Evolutionary conservation across 768 basidiomycete genomes (phyloP).

Genomic region (Lepiota subincarnata): DNA sequence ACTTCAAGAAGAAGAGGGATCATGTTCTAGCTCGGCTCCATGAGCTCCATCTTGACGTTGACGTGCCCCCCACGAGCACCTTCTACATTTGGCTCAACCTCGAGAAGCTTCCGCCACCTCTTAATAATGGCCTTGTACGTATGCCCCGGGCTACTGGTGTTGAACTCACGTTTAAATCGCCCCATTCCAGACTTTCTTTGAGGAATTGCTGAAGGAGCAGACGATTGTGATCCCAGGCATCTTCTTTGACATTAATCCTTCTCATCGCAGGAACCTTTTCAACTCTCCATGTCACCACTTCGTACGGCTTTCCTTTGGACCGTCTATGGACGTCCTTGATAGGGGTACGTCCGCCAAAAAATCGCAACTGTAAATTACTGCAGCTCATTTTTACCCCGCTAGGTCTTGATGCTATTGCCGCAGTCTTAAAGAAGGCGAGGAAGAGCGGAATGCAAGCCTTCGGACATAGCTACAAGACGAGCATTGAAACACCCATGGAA

Average conservation of each 20-base stretch:
- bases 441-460: conserved; percentile 56
- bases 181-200: conserved; percentile 74
- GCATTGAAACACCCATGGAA: conserved; percentile 7
- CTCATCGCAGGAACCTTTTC: conserved; percentile 85
- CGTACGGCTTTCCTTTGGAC: conserved; percentile 83
- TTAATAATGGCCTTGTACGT: conserved; percentile 81
- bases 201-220: conserved; percentile 86
- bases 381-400: not conserved
- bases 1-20: conserved; percentile 90
- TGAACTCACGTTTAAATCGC: not conserved
- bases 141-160: not conserved
- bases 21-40: conserved; percentile 82
- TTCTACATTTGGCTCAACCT: conserved; percentile 96
- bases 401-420: conserved; percentile 84
- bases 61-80: conserved; percentile 72
- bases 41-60: conserved; percentile 72
- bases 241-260: conserved; percentile 81
- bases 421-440: conserved; percentile 68
- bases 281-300: conserved; percentile 89
- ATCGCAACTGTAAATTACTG: conserved; percentile 7
- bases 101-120: conserved; percentile 68
- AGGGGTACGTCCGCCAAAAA: conserved; percentile 43
- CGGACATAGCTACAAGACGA: conserved; percentile 54
- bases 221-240: conserved; percentile 90
- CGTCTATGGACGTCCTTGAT: conserved; percentile 74